Evolutionary conservation across 1,284 basidiomycete genomes (phyloP), one percentile per base, ranked within the genome.

Genomic region (Termitomyces sp.): DNA sequence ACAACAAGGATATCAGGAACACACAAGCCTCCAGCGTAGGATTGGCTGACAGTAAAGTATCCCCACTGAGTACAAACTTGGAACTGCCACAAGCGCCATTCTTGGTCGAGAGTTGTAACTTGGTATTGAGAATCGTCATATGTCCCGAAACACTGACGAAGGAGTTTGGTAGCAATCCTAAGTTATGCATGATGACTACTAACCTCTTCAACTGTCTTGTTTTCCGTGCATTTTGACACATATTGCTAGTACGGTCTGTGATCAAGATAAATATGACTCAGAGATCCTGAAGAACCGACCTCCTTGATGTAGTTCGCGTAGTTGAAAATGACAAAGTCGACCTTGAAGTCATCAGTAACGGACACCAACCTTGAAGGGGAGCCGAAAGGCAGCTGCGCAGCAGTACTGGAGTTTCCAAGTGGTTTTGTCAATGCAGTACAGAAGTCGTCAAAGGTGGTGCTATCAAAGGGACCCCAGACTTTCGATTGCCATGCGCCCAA

Each of bases 11-110:
- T 61, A 59, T 31, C 62, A 67, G 28, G 47, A 26, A 33, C 30
- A 50, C 36, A 60, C 50, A n/a, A 50, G 54, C 15, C 21, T 30
- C 2, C 3, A 17, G 28, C 5, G 19, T 2, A 40, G 7, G 9
- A 6, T 42, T 24, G 13, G 65, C 70, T 43, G 60, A 87, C 88
- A 3, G 73, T 78, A 67, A 96, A 94, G 70, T 94, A 98, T 1
- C 94, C 95, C 94, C 94, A 98, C 65, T 95, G 84, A 0, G 90
- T 94, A 73, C 93, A 97, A 55, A 88, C 84, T 70, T 97, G 94
- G 80, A 94, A 98, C 1, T 79, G 68, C 95, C 95, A 98, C 10
- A 90, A 75, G 42, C 93, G 79, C 92, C 92, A 95, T 0, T 77
- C 79, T 67, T 90, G 80, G 55, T 82, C 74, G 6, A 92, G 70